Evolutionary conservation across 2,329 filamentous ascomycete species (phyloP).

Genomic region (Didymella lethalis): DNA sequence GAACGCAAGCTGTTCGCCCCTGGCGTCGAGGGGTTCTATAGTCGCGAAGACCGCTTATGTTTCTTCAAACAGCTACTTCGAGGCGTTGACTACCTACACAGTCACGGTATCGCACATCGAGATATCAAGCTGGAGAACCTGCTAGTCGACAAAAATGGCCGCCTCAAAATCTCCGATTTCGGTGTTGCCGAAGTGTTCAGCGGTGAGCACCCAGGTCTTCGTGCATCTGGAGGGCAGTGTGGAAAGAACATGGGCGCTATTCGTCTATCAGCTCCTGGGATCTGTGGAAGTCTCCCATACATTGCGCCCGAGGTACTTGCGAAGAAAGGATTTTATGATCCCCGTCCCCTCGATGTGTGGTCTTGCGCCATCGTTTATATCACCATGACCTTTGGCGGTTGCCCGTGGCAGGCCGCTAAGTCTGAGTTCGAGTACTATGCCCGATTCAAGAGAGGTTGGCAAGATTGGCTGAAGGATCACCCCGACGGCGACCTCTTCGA

Average conservation of each 20-base stretch:
- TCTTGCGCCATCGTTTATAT: conserved; percentile 84
- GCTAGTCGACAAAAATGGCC: conserved; percentile 77
- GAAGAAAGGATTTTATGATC: conserved; percentile 73
- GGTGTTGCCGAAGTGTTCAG: conserved; percentile 87
- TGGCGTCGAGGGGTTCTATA: conserved; percentile 62
- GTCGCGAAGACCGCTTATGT: conserved; percentile 74
- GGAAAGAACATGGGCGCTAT: conserved; percentile 75
- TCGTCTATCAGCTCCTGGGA: conserved; percentile 76
- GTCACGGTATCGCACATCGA: conserved; percentile 84
- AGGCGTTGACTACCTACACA: conserved; percentile 82
- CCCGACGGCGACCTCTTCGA: conserved; percentile 62
- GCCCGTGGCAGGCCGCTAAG: conserved; percentile 76
- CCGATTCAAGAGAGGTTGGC: conserved; percentile 71
- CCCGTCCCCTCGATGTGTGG: conserved; percentile 85
- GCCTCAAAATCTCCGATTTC: conserved; percentile 91
- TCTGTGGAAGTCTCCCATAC: conserved; percentile 86
- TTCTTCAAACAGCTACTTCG: conserved; percentile 90
- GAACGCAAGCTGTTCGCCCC: conserved; percentile 64
- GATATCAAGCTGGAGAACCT: conserved; percentile 92
- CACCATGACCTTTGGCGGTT: conserved; percentile 74
- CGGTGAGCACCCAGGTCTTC: conserved; percentile 79
- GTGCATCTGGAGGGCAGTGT: conserved; percentile 75
- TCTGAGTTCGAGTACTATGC: conserved; percentile 65
- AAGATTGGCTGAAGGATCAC: conserved; percentile 69
- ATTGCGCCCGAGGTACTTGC: conserved; percentile 84